Base-by-base conservation (phyloP, 768 basidiomycete genomes). In the Lentinula aciculospora region DNA sequence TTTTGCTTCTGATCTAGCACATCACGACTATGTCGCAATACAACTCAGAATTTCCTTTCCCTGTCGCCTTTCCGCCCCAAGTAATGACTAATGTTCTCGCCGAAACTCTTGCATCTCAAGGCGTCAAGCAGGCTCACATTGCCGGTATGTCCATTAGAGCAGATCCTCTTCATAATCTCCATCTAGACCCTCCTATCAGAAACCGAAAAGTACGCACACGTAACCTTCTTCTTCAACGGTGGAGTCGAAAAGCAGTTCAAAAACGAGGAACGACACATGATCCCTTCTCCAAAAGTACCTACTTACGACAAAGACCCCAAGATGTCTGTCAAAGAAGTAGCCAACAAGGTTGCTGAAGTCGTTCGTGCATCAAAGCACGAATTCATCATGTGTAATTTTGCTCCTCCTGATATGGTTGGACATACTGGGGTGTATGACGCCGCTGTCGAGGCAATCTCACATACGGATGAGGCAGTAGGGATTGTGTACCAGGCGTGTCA, bases 151-250 rank as follows among this genome's bases (percentile, higher is more conserved):
- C 12, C 34, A 31, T 21, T 48, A 40, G 25, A n/a, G 42, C 46
- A 29, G 27, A 51, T 25, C 39, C 27, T 32, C 10, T 34, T 13
- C 55, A 53, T 29, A 21, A 27, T 6, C 39, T 53, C 25, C 9
- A 25, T 25, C 4, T 61, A 56, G 53, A n/a, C n/a, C n/a, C 49
- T n/a, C 13, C 53, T 42, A 47, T 49, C 39, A 82, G 94, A 97
- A 71, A 96, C 94, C n/a, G 94, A 96, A 70, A 96, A 98, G 73
- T 98, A 95, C 71, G 94, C 94, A 1, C 94, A 98, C 67, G 92
- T 98, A 56, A 98, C 94, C 0, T 96, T 97, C 79, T 97, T 96
- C 82, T 96, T 97, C 82, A 97, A 96, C 71, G 95, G 94, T 13
- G 94, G 94, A 57, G 85, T 94, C 28, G 95, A 97, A 77, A 91